Evolutionary conservation across 1,284 basidiomycete genomes (phyloP), one percentile per base, ranked within the genome.

Genomic region (Fistulina hepatica): DNA sequence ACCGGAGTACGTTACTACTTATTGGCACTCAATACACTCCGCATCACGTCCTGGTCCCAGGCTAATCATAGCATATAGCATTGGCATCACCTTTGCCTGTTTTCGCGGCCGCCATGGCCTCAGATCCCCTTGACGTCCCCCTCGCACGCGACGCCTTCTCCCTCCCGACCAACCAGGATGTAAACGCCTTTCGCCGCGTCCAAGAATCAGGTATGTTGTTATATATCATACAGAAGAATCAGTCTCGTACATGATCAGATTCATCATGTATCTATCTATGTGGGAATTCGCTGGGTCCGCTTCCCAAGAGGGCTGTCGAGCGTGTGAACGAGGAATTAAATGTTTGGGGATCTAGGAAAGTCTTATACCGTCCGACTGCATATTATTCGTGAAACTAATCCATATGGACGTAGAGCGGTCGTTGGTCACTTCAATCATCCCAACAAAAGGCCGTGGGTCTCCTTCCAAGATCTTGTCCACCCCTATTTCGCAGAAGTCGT

Each of bases 341-440:
- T 36, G 80, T 82, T n/a, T 99, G 94, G 95, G 77, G 68, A 22
- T 73, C 74, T 41, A 71, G 72, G 91, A 90, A 54, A 56, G 65
- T 55, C 33, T 38, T 39, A 30, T 26, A 20, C 31, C 41, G 36
- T 37, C 31, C 36, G 40, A 41, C 36, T 34, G 31, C 40, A 26
- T 34, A 27, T 35, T 40, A 30, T 36, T 27, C 16, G 20, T 38
- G 36, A 35, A 34, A 50, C 44, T 44, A 41, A 37, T 42, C n/a
- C n/a, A n/a, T n/a, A n/a, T n/a, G n/a, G n/a, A 20, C 28, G 20
- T 48, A 94, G 92, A 48, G 92, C 76, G 11, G 93, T 97, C 23
- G 69, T 82, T 32, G 95, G 89, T 10, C 95, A 98, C 61, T 94
- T 94, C 60, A 67, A 76, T 13, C 94, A 97, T 58, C 85, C 89